Evolutionary conservation across 768 basidiomycete species (phyloP).

Genomic region (Chalciporus pseudorubinellus): DNA sequence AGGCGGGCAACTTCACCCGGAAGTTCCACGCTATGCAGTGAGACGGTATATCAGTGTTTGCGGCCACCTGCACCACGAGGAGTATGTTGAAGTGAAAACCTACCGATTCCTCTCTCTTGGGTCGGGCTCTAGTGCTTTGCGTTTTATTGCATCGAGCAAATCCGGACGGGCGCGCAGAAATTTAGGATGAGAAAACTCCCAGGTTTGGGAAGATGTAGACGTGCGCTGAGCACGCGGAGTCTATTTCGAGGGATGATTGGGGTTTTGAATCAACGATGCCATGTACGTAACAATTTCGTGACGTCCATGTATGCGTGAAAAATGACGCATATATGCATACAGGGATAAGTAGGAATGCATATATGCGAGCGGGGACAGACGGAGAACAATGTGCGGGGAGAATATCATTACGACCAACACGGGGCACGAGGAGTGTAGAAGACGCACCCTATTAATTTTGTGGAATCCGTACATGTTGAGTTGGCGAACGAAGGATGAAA

Average conservation of each 20-base stretch:
- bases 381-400: neutral
- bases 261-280: too few species aligned
- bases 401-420: constrained; percentile 11
- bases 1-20: constrained; percentile 65
- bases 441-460: constrained; percentile 81
- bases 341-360: neutral
- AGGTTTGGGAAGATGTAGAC: constrained; percentile 76
- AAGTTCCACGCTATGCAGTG: constrained; percentile 66
- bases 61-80: neutral
- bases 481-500: constrained; percentile 92
- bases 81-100: constrained; percentile 2
- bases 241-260: constrained; percentile 32
- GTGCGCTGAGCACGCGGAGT: constrained; percentile 83
- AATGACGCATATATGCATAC: constrained; percentile 5
- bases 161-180: constrained; percentile 80
- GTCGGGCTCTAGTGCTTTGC: constrained; percentile 82
- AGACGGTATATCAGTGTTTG: constrained; percentile 1
- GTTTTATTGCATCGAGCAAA: constrained; percentile 80
- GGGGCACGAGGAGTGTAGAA: neutral
- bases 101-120: constrained; percentile 43
- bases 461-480: constrained; percentile 97
- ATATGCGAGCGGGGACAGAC: neutral
- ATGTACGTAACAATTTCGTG: neutral
- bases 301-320: constrained; percentile 1
- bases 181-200: constrained; percentile 88